phyloP scores from a whole-genome alignment of 306 rosid species.

The Cicer chorassanicum region DNA sequence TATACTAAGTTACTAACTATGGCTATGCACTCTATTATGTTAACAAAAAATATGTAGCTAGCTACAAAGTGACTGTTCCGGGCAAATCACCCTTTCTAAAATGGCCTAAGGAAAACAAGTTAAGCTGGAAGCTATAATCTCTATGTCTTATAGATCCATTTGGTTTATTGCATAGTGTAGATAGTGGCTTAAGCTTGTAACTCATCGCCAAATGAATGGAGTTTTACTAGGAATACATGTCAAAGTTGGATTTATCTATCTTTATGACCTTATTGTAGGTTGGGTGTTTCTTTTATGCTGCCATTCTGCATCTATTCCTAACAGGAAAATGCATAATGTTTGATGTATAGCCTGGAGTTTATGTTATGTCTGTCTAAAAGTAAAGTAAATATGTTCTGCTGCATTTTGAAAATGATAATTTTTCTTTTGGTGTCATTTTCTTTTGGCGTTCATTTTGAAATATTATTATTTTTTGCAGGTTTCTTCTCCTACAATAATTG shows the following conservation, averaged over 20 bases:
- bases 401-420: conserved; percentile 18
- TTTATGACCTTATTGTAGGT: conserved; percentile 21
- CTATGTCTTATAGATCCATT: conserved; percentile 8
- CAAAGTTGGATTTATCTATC: neutral
- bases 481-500: conserved; percentile 97
- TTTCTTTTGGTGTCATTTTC: conserved; percentile 20
- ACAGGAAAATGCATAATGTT: conserved; percentile 19
- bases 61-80: conserved; percentile 19
- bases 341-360: conserved; percentile 6
- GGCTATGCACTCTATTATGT: conserved; percentile 3
- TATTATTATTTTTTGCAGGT: conserved; percentile 56
- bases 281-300: conserved; percentile 21
- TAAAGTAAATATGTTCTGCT: conserved; percentile 4
- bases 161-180: conserved; percentile 26
- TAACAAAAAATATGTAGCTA: conserved; percentile 22
- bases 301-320: neutral
- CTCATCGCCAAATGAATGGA: conserved; percentile 33
- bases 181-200: conserved; percentile 23
- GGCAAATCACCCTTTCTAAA: conserved; percentile 26
- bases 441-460: conserved; percentile 27
- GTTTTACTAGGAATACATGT: conserved; percentile 21
- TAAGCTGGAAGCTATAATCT: conserved; percentile 24
- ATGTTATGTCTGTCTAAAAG: conserved; percentile 13
- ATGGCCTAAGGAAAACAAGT: conserved; percentile 29
- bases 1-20: neutral